Evolutionary conservation across 1,284 basidiomycete genomes (phyloP), one percentile per base, ranked within the genome.

Genomic region (Heterobasidion irregulare): DNA sequence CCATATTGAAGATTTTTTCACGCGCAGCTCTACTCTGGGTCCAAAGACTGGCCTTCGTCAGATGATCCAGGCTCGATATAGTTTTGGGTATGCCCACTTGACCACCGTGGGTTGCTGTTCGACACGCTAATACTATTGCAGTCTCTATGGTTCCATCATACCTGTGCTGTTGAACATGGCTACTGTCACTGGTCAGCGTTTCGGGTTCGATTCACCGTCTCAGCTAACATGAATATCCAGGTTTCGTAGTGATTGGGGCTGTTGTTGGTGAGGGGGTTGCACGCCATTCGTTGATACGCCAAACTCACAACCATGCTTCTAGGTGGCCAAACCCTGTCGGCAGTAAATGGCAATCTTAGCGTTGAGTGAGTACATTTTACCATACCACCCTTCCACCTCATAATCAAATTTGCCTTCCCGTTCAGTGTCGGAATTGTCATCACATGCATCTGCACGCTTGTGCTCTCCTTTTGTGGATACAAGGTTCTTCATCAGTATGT

Each of bases 371-470:
- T 88, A 63, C 55, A 75, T 66, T 26, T 16, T 12, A 13, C 8
- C 52, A 47, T 45, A 15, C 15, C 47, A 26, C 12, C 47, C 57
- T 34, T 45, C 52, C 54, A 35, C 59, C 52, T 57, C 15, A 57
- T 48, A 13, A 13, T 35, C 33, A 32, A 8, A 44, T 55, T 8
- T 34, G 19, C 13, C 12, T 26, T 5, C 57, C 26, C 26, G 2
- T 41, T 41, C n/a, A 89, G 86, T 52, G 88, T 96, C 13, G 94
- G 94, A 0, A 98, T 98, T 56, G 88, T 94, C 32, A 84, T 98
- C 50, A 87, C 96, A 32, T 79, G 83, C 0, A 61, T 89, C 34
- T 77, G 96, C 48, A 86, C 90, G 2, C 76, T 98, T 26, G 65
- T 91, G 12, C 85, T 86, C 60, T 90, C 88, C 9, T 94, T 94